Conservation (phyloP, 108 stramenopile species). For the Fistulifera pelliculosa region DNA sequence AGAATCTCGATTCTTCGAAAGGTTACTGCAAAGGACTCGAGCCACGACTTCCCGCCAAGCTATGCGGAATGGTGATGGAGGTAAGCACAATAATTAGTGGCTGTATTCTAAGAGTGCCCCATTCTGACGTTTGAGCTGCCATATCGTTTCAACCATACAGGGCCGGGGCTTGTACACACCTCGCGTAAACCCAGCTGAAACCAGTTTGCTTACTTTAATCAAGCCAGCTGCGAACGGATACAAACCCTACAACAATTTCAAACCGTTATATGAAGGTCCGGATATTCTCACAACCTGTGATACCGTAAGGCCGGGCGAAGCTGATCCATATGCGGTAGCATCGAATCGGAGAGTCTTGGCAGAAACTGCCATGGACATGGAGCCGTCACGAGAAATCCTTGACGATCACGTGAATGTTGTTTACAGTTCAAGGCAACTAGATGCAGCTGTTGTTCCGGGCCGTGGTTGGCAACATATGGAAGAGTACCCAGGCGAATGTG, state of each 20-base stretch:
- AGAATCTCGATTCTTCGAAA: constrained; percentile 11
- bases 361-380: not conserved
- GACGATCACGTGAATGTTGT: no score
- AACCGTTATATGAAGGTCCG: constrained; percentile 47
- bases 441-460: constrained; percentile 40
- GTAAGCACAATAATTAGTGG: constrained; percentile 1
- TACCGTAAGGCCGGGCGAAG: constrained; percentile 38
- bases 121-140: not conserved
- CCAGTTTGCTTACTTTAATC: constrained; percentile 39
- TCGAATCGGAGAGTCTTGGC: constrained; percentile 14
- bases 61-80: constrained; percentile 26
- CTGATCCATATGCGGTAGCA: constrained; percentile 55
- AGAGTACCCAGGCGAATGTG: constrained; percentile 55
- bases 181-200: constrained; percentile 48
- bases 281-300: constrained; percentile 39
- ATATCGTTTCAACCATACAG: constrained; percentile 2
- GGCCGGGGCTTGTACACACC: constrained; percentile 65
- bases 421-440: constrained; percentile 6
- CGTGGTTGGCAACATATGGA: constrained; percentile 55
- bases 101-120: not conserved
- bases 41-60: constrained; percentile 19
- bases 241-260: constrained; percentile 26
- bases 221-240: constrained; percentile 33
- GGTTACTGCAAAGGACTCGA: not conserved
- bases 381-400: no score